Percentiles rank a stretch among this genome's conserved stretches.
Evolutionary conservation across 2,329 filamentous ascomycete genomes (phyloP).

Genomic region (Magnaporthiopsis incrustans): DNA sequence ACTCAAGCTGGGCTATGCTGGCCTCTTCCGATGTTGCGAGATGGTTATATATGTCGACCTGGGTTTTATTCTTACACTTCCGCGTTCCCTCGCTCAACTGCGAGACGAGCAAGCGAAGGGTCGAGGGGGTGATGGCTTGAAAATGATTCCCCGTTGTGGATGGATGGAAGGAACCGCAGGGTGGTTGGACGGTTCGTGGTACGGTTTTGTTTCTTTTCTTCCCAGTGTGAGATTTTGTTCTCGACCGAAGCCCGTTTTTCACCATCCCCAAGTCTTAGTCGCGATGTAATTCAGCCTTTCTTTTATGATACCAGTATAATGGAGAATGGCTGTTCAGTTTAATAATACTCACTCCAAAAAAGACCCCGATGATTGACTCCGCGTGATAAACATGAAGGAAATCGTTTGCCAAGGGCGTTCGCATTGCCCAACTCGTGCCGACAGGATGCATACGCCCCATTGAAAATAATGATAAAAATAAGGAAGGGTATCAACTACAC

Average conservation of each 20-base stretch:
- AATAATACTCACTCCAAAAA: neutral
- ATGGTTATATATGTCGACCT: neutral
- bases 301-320: constrained; percentile 42
- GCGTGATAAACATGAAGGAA: neutral
- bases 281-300: constrained; percentile 40
- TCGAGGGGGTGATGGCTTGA: neutral
- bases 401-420: neutral
- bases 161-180: neutral
- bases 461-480: neutral
- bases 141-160: neutral
- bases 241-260: constrained; percentile 12
- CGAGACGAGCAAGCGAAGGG: neutral
- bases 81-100: neutral
- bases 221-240: constrained; percentile 11
- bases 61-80: neutral
- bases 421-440: neutral
- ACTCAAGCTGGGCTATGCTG: neutral
- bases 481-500: neutral
- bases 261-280: constrained; percentile 31
- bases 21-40: neutral
- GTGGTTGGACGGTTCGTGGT: neutral
- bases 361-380: neutral
- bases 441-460: neutral
- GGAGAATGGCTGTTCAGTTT: constrained; percentile 22
- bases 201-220: constrained; percentile 10